phyloP scores from a whole-genome alignment of 352 stramenopile genomes.

The Pythium biforme region DNA sequence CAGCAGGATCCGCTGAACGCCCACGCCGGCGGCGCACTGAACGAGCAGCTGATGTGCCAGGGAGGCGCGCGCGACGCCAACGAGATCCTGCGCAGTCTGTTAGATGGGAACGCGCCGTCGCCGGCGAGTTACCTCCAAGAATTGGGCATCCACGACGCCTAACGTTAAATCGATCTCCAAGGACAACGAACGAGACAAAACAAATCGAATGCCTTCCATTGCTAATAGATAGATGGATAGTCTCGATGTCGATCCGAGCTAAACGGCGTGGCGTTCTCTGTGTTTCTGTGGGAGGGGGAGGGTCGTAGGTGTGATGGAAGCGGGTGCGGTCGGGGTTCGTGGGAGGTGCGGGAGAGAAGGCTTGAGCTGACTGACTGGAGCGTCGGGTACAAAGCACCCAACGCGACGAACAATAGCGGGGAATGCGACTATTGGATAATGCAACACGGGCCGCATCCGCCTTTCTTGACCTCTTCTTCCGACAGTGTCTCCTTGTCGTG shows the following conservation, averaged over 20 bases:
- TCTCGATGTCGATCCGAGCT: slow-evolving; percentile 18
- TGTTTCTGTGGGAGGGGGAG: background rate
- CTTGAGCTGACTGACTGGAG: slow-evolving; percentile 12
- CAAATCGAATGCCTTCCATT: slow-evolving; percentile 24
- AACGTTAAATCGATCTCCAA: background rate
- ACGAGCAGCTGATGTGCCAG: slow-evolving; percentile 75
- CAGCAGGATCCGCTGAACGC: slow-evolving; percentile 54
- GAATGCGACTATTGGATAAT: slow-evolving; percentile 60
- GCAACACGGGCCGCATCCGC: slow-evolving; percentile 63
- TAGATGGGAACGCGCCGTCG: slow-evolving; percentile 56
- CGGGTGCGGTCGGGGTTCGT: background rate
- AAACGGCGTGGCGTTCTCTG: background rate
- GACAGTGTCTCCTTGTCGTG: slow-evolving; percentile 23
- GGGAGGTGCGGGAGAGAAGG: slow-evolving; percentile 1
- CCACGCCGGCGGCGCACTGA: slow-evolving; percentile 57
- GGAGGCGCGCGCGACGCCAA: slow-evolving; percentile 88
- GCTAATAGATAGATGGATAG: slow-evolving; percentile 27
- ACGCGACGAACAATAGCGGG: background rate
- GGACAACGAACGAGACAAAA: background rate
- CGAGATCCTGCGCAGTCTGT: slow-evolving; percentile 68
- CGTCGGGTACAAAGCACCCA: background rate
- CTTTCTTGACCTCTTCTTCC: slow-evolving; percentile 41
- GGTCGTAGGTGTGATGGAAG: background rate
- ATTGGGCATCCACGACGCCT: slow-evolving; percentile 41
- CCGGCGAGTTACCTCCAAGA: slow-evolving; percentile 67